These are phyloP conservation scores for Moricandia arvensis DNA, from an alignment of 345 rosid species.

Conservation along the genomic window DNA sequence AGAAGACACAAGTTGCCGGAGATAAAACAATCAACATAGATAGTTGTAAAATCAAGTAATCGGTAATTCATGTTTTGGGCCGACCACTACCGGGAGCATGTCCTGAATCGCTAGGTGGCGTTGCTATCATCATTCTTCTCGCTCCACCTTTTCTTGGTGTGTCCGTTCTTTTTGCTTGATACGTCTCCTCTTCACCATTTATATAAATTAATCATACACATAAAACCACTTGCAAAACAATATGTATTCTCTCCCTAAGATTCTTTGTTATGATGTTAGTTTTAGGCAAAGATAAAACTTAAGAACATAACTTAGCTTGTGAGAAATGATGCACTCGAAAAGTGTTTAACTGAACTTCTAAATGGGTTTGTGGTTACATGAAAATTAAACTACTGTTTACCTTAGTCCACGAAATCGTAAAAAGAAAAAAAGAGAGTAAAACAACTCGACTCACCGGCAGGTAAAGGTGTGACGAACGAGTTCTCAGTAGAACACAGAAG, in stretches of 20 bases:
- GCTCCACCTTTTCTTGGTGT: neutral
- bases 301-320: too few species aligned
- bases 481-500: neutral
- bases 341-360: too few species aligned
- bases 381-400: too few species aligned
- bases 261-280: too few species aligned
- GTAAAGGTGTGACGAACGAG: neutral
- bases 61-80: neutral
- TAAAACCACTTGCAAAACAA: neutral
- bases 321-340: too few species aligned
- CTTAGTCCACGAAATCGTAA: too few species aligned
- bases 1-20: neutral
- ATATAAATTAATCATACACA: neutral
- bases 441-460: neutral
- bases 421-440: neutral
- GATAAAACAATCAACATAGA: neutral
- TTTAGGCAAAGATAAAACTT: too few species aligned
- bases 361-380: too few species aligned
- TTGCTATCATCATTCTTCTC: neutral
- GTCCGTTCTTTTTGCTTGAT: neutral
- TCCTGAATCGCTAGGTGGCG: neutral
- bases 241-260: too few species aligned
- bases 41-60: neutral
- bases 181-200: neutral
- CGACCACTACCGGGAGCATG: neutral